Evolutionary conservation across 2,329 filamentous ascomycete genomes (phyloP).

Genomic region (Neurospora crassa): DNA sequence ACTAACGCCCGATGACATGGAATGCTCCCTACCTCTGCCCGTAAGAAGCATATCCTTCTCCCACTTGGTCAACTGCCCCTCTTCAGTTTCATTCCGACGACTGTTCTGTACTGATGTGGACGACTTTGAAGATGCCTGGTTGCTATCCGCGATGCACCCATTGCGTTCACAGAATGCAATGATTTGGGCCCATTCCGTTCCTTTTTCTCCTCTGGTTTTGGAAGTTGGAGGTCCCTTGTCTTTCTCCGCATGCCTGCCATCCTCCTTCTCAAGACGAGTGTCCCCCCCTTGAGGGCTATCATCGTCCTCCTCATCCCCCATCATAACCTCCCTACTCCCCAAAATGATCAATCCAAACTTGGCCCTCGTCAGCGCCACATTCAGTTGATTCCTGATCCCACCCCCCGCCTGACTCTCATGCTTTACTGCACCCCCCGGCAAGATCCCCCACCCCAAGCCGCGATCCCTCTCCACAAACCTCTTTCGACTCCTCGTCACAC

Average conservation of each 20-base stretch:
- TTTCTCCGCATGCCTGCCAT: neutral
- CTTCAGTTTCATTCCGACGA: neutral
- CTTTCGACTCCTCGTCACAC: slow-evolving; percentile 13
- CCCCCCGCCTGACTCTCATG: neutral
- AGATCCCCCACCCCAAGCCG: slow-evolving; percentile 14
- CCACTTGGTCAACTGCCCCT: neutral
- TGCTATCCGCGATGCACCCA: neutral
- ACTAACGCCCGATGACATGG: neutral
- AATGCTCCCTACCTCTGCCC: too few species aligned
- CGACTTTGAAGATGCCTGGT: neutral
- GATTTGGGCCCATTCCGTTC: neutral
- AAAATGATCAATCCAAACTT: slow-evolving; percentile 16
- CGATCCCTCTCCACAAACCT: slow-evolving; percentile 14
- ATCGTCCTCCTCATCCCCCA: neutral
- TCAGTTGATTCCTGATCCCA: slow-evolving; percentile 13
- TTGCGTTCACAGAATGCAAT: neutral
- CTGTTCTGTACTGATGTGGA: neutral
- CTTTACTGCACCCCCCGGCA: neutral
- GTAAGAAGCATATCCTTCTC: neutral
- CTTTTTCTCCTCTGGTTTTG: neutral
- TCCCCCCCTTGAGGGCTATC: neutral
- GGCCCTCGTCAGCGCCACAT: slow-evolving; percentile 18
- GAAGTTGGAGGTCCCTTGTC: neutral
- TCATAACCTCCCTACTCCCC: slow-evolving; percentile 11
- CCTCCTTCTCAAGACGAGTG: neutral